phyloP scores from a whole-genome alignment of 208 protist species.

The Trypanosomatidae sp. region DNA sequence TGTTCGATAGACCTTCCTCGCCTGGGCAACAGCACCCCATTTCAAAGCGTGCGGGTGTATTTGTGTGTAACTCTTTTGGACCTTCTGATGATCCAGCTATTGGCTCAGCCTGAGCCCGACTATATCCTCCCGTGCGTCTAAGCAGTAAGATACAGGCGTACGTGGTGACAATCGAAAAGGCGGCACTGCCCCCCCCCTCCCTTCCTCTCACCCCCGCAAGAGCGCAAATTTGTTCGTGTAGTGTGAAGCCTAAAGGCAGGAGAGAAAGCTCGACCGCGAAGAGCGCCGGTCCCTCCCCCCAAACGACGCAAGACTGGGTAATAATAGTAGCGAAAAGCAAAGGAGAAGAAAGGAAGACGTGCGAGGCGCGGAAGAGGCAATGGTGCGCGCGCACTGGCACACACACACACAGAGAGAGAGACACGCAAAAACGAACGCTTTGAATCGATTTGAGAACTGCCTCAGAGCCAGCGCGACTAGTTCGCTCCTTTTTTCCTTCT shows the following conservation, averaged over 20 bases:
- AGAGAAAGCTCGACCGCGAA: too few relatives aligned
- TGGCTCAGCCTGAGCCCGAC: background rate
- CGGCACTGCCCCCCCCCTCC: background rate
- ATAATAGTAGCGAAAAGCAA: background rate
- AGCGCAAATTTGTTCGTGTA: background rate
- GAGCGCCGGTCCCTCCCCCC: too few relatives aligned
- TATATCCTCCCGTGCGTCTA: background rate
- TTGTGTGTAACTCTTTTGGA: background rate
- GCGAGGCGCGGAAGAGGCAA: background rate
- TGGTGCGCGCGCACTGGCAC: background rate
- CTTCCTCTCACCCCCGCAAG: background rate
- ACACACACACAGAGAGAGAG: background rate
- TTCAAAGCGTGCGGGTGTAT: background rate
- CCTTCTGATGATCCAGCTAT: background rate
- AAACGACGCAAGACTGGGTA: too few relatives aligned
- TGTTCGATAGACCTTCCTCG: background rate
- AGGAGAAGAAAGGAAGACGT: background rate
- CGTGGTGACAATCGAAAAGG: background rate
- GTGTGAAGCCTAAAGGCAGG: background rate
- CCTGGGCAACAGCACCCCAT: constrained; percentile 20
- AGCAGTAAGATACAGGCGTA: too few relatives aligned
- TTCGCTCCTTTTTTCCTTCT: too few relatives aligned
- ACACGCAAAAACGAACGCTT: background rate
- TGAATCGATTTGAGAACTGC: background rate
- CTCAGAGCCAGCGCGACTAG: background rate